Percentiles rank a stretch among this genome's conserved stretches.
Conservation (phyloP, 768 basidiomycete species). For the Sporobolomyces pararoseus region DNA sequence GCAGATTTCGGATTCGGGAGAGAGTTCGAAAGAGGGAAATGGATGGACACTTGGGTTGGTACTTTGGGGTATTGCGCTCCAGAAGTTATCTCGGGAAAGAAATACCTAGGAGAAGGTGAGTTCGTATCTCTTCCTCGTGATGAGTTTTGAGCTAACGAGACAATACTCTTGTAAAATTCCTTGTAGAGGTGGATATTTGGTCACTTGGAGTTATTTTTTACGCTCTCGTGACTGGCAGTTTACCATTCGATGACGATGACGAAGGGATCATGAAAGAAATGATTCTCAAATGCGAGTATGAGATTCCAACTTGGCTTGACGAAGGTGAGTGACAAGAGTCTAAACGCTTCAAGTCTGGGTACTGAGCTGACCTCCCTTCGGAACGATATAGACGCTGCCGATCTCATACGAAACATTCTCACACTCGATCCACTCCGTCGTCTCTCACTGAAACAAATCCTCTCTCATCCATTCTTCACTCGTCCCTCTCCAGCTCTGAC, state of each 20-base stretch:
- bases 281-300: constrained; percentile 79
- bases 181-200: constrained; percentile 81
- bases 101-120: constrained; percentile 83
- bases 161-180: background rate
- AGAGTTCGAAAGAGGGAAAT: constrained; percentile 70
- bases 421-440: constrained; percentile 20
- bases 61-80: constrained; percentile 95
- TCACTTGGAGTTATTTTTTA: constrained; percentile 91
- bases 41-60: constrained; percentile 91
- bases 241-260: constrained; percentile 87
- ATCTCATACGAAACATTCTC: constrained; percentile 72
- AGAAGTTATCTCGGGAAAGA: constrained; percentile 78
- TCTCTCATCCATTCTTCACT: constrained; percentile 41
- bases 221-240: constrained; percentile 79
- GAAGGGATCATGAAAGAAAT: constrained; percentile 75
- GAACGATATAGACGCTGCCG: constrained; percentile 83
- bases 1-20: constrained; percentile 99
- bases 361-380: no score
- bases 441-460: constrained; percentile 22
- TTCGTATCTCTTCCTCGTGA: no score
- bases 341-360: no score
- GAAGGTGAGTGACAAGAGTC: constrained; percentile 69
- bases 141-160: no score
- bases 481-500: constrained; percentile 14
- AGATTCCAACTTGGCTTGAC: constrained; percentile 89